Evolutionary conservation across 2,329 filamentous ascomycete genomes (phyloP).

Genomic region (Aspergillus sp.): DNA sequence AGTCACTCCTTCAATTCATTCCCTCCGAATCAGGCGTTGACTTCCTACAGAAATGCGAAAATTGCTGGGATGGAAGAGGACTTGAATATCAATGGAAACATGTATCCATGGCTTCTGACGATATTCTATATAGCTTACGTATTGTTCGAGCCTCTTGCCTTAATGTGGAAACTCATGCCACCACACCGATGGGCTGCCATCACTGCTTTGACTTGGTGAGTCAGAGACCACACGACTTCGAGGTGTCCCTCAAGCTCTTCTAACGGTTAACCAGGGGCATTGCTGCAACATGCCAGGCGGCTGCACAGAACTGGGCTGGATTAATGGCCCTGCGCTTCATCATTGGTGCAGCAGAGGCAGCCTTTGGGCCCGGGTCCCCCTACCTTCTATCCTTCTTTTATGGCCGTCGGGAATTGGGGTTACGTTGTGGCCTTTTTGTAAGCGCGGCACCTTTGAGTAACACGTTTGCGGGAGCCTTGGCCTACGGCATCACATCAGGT

Average conservation of each 20-base stretch:
- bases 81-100: slow-evolving; percentile 47
- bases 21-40: slow-evolving; percentile 5
- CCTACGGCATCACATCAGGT: slow-evolving; percentile 64
- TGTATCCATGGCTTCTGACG: slow-evolving; percentile 53
- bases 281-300: slow-evolving; percentile 49
- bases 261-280: slow-evolving; percentile 39
- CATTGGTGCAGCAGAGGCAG: slow-evolving; percentile 49
- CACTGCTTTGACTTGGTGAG: slow-evolving; percentile 43
- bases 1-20: slow-evolving; percentile 7
- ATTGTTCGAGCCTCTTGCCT: slow-evolving; percentile 40
- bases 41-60: slow-evolving; percentile 48
- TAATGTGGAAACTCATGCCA: slow-evolving; percentile 47
- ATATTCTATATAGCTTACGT: slow-evolving; percentile 56
- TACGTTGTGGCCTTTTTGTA: slow-evolving; percentile 57
- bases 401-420: slow-evolving; percentile 55
- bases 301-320: slow-evolving; percentile 45
- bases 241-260: slow-evolving; percentile 10
- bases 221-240: slow-evolving; percentile 14
- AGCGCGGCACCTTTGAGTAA: slow-evolving; percentile 69
- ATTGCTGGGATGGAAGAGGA: slow-evolving; percentile 55
- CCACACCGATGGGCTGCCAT: slow-evolving; percentile 46
- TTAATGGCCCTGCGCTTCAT: slow-evolving; percentile 53
- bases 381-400: slow-evolving; percentile 61
- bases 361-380: slow-evolving; percentile 47
- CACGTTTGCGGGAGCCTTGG: slow-evolving; percentile 70